Evolutionary conservation across 2,329 filamentous ascomycete species (phyloP).

Genomic region (Beauveria sp.): DNA sequence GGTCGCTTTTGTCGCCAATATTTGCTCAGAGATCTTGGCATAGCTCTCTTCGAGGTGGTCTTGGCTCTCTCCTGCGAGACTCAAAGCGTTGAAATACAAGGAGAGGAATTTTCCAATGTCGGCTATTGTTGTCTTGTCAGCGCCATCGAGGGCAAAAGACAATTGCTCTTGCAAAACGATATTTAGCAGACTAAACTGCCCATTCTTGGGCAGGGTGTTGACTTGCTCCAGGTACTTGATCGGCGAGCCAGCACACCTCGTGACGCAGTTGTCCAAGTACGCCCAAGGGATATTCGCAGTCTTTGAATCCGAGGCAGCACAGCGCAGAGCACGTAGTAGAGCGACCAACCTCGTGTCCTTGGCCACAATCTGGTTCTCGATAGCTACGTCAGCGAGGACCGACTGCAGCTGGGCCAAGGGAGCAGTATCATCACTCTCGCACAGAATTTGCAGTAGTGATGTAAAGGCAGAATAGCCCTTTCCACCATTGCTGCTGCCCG

Average conservation of each 20-base stretch:
- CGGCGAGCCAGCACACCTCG: constrained; percentile 64
- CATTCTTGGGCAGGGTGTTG: constrained; percentile 32
- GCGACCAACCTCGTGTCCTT: constrained; percentile 39
- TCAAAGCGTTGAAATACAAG: constrained; percentile 46
- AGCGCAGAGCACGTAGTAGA: constrained; percentile 31
- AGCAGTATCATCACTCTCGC: constrained; percentile 21
- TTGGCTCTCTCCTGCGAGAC: constrained; percentile 39
- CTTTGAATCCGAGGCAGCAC: constrained; percentile 13
- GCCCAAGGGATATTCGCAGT: constrained; percentile 45
- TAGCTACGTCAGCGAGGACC: constrained; percentile 53
- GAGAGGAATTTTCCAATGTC: constrained; percentile 52
- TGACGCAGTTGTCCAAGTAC: constrained; percentile 78
- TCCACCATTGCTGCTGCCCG: constrained; percentile 43
- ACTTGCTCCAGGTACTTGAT: constrained; percentile 76
- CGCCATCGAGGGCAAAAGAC: constrained; percentile 54
- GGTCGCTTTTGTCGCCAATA: constrained; percentile 19
- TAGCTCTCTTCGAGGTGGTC: constrained; percentile 22
- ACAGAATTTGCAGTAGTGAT: constrained; percentile 51
- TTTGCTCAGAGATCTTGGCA: constrained; percentile 23
- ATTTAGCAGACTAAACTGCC: constrained; percentile 51
- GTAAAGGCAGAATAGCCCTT: constrained; percentile 54
- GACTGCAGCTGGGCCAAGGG: constrained; percentile 39
- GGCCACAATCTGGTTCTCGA: constrained; percentile 61
- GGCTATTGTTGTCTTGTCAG: constrained; percentile 31
- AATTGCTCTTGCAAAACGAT: constrained; percentile 72